phyloP scores from a whole-genome alignment of 1,284 basidiomycete species.

The Volvariella volvacea region DNA sequence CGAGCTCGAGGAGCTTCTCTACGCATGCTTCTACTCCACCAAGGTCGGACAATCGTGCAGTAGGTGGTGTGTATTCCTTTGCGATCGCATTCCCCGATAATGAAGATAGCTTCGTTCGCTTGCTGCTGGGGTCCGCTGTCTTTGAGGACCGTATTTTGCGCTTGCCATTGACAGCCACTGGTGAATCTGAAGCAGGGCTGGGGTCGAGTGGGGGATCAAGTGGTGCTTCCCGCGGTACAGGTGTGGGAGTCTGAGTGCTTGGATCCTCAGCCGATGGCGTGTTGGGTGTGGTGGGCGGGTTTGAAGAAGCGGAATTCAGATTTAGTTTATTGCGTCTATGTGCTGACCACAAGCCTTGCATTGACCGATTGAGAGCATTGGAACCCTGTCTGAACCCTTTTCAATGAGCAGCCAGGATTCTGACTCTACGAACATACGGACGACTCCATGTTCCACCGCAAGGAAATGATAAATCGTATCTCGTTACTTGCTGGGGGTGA shows the following conservation, averaged over 20 bases:
- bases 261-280: constrained; percentile 14
- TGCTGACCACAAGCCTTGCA: constrained; percentile 70
- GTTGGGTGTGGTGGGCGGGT: constrained; percentile 8
- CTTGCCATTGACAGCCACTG: constrained; percentile 30
- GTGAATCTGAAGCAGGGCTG: constrained; percentile 8
- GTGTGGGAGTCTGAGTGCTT: constrained; percentile 9
- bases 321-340: constrained; percentile 60
- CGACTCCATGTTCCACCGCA: constrained; percentile 19
- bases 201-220: constrained; percentile 5
- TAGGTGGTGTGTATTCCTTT: constrained; percentile 63
- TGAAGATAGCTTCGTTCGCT: constrained; percentile 41
- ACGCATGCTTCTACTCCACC: constrained; percentile 85
- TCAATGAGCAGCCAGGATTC: constrained; percentile 20
- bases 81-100: constrained; percentile 24
- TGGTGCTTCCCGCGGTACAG: constrained; percentile 2
- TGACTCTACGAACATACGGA: constrained; percentile 20
- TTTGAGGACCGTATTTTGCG: constrained; percentile 53
- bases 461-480: background rate
- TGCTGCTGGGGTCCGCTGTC: constrained; percentile 42
- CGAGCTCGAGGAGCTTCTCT: constrained; percentile 92
- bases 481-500: too few relatives aligned
- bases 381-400: constrained; percentile 50
- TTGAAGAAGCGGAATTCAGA: constrained; percentile 40
- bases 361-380: constrained; percentile 67
- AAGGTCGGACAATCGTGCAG: constrained; percentile 73